Evolutionary conservation across 148 eudicot species (phyloP), one percentile per base, ranked within the genome.

Genomic region (Vaccinium corymbosum): DNA sequence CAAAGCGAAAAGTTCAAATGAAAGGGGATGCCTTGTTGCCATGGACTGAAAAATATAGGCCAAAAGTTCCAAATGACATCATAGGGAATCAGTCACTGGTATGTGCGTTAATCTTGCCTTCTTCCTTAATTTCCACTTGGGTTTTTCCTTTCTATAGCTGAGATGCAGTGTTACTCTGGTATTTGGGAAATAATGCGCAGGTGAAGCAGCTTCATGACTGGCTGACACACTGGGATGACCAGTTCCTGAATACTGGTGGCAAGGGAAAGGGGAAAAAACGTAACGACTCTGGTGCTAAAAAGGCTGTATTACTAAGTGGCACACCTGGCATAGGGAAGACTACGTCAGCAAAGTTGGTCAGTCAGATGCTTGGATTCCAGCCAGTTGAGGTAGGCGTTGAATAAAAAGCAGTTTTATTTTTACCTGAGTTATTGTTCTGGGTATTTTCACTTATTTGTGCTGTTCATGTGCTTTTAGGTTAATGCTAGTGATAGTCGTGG

Each of bases 401-500:
- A 70, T 16, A 68, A 85, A 70, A 46, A 62, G 29, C 13, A 81
- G 22, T 75, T 78, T 61, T 27, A 13, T 19, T 68, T 42, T 50
- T 29, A 70, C 29, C 49, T 64, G 71, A n/a, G 71, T 9, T 22
- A 64, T 62, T 27, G 22, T n/a, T 62, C 13, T 22, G 27, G 70
- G 66, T 61, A 61, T 62, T 62, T 62, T 64, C 1, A 22, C 71
- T 64, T 64, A 22, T 22, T 22, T 64, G 32, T 22, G 29, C 46
- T 53, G 29, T 79, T 35, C 49, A n/a, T 52, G 35, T 76, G 76
- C 22, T 66, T 87, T 53, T 83, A 96, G 98, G 98, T 96, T 25
- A 96, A 96, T 91, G 99, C 98, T 76, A 96, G 98, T 86, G 98
- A 94, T 80, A 96, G 85, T 87, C 95, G 99, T 79, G 99, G 98